Base-by-base conservation (phyloP, 306 rosid species). In the Hippophae gyantsensis region DNA sequence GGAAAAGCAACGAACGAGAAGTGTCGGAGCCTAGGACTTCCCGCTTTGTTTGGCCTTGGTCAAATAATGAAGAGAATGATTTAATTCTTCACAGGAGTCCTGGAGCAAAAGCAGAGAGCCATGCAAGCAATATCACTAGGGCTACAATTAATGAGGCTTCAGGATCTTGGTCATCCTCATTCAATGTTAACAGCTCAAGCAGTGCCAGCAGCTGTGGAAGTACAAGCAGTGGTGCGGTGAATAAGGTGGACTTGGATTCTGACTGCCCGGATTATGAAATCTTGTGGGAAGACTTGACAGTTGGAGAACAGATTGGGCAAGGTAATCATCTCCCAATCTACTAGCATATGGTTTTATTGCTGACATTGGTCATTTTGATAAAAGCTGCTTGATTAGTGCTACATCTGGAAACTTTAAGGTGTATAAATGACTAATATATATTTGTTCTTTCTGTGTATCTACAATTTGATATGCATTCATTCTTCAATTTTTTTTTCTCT, bases 131-230 rank as follows among this genome's bases (percentile, higher is more conserved):
- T 48, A 72, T 72, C 71, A 73, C 71, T 60, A 82, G 82, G 52
- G 79, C 72, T 64, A 67, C 56, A 65, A 81, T 80, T 56, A 83
- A 69, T 14, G 97, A 89, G 72, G 94, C 87, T 56, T 54, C 89
- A 0, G 88, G 86, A 48, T 89, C 95, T 60, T 86, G 94, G 93
- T 79, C 84, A 43, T 88, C 84, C 51, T 74, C 85, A 13, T 72
- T 82, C 63, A 89, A 93, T 77, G 76, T 84, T 65, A 93, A 88
- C 85, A 89, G 97, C 78, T 80, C 90, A 57, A 82, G 99, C 74
- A 93, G 99, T 82, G 97, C 82, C 58, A 89, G 99, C 77, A 93
- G 99, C 81, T 76, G 87, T 45, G 99, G 99, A 61, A 88, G 99
- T 76, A 81, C 85, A 43, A 88, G 82, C 78, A 88, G 93, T 60